Percentiles rank a stretch among this genome's conserved stretches.
Evolutionary conservation across 2,329 filamentous ascomycete genomes (phyloP).

Genomic region (Aspergillus fructus): DNA sequence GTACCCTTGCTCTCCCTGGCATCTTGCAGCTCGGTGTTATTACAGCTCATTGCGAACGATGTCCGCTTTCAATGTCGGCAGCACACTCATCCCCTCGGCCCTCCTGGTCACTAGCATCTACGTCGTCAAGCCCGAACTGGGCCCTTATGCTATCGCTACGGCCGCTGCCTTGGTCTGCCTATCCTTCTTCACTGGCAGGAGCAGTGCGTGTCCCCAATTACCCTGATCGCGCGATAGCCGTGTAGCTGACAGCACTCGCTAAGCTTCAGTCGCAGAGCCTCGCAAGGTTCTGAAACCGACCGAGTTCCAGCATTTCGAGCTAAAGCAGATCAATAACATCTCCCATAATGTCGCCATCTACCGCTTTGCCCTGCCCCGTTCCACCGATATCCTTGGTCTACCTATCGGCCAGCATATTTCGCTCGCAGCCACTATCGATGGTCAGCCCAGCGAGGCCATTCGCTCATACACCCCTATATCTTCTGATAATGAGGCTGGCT

Average conservation of each 20-base stretch:
- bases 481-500: slow-evolving; percentile 82
- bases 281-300: slow-evolving; percentile 84
- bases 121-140: slow-evolving; percentile 76
- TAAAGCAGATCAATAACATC: slow-evolving; percentile 91
- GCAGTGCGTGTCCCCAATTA: neutral
- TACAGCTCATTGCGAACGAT: too few species aligned
- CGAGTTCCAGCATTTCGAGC: slow-evolving; percentile 85
- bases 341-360: slow-evolving; percentile 99
- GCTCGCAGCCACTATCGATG: slow-evolving; percentile 78
- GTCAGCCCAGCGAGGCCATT: slow-evolving; percentile 76
- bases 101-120: slow-evolving; percentile 73
- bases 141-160: slow-evolving; percentile 67
- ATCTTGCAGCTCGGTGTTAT: too few species aligned
- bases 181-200: slow-evolving; percentile 63
- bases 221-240: too few species aligned
- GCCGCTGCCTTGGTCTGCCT: slow-evolving; percentile 38
- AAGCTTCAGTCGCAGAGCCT: slow-evolving; percentile 54
- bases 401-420: slow-evolving; percentile 99
- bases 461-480: slow-evolving; percentile 92
- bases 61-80: slow-evolving; percentile 4
- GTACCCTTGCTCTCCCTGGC: too few species aligned
- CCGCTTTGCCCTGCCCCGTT: slow-evolving; percentile 80
- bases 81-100: slow-evolving; percentile 70
- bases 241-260: neutral
- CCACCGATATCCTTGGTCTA: slow-evolving; percentile 82